Evolutionary conservation across 2,329 filamentous ascomycete genomes (phyloP), one percentile per base, ranked within the genome.

Genomic region (Xylariaceae sp.): DNA sequence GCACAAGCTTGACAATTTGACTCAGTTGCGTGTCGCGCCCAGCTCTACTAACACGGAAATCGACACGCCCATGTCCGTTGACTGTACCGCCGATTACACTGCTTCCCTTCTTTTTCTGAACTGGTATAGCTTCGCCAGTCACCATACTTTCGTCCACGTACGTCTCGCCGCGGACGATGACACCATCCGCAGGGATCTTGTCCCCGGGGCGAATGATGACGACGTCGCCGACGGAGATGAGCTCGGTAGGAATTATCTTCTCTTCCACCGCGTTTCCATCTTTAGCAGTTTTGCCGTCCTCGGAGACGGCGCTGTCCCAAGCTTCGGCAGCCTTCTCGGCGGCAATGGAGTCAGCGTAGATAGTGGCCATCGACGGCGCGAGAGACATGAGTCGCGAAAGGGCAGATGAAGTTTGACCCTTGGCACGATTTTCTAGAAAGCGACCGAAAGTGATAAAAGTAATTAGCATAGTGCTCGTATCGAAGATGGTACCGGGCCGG

Each of bases 61-160:
- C 94, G 36, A 96, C 75, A 42, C 92, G 85, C 2, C 94, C 94
- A 56, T 91, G 87, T 19, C 91, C 90, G 66, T 99, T 99, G 63
- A 99, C 92, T 2, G 94, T 97, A 30, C 94, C 94, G 44, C 90
- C 94, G 66, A 97, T 94, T 49, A 99, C 75, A 39, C 81, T 71
- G 58, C 83, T 84, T 9, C 88, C 90, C 61, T 89, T 86, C 58
- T 81, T 85, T 72, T 99, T 99, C 61, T 90, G 83, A 33, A 97
- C 90, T 0, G 94, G 92, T 80, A 96, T 92, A 2, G 94, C 88
- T 72, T 99, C 94, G 57, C 94, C 94, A 6, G 94, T 99, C 43
- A 99, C 91, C 92, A 97, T 97, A 65, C 90, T 96, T 71, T 99
- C 94, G 58, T 99, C 90, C 18, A 96, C 82, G 62, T 95, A 96